Evolutionary conservation across 805 yeast genomes (phyloP).

Genomic region (Metschnikowia cerradonensis): DNA sequence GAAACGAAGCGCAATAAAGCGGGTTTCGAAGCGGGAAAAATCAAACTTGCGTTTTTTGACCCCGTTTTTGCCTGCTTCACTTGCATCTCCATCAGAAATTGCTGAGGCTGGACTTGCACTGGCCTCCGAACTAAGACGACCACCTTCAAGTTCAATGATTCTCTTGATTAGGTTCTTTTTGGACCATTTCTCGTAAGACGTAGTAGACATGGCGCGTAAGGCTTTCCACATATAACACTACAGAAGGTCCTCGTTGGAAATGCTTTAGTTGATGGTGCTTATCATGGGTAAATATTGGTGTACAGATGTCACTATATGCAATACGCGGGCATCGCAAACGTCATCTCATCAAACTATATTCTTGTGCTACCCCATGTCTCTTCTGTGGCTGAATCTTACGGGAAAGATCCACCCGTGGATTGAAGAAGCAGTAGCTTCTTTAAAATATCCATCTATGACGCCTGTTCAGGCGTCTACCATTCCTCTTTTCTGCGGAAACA

Average conservation of each 20-base stretch:
- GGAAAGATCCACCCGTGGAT: constrained; percentile 66
- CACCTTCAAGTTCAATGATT: constrained; percentile 52
- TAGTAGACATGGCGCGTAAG: constrained; percentile 1
- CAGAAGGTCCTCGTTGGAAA: neutral
- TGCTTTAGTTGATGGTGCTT: too few species aligned
- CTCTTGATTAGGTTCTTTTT: constrained; percentile 58
- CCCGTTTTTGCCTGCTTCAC: neutral
- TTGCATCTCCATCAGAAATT: neutral
- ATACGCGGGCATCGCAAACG: neutral
- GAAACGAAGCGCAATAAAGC: constrained; percentile 77
- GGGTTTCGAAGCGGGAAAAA: constrained; percentile 54
- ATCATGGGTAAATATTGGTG: neutral
- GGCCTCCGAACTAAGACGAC: neutral
- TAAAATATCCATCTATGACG: constrained; percentile 82
- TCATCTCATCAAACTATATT: neutral
- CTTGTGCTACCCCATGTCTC: constrained; percentile 24
- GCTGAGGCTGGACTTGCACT: neutral
- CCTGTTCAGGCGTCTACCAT: constrained; percentile 96
- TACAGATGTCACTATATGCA: neutral
- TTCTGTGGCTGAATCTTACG: constrained; percentile 58
- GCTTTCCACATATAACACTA: neutral
- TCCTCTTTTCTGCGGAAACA: constrained; percentile 76
- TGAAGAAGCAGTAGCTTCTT: constrained; percentile 60
- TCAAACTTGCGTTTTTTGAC: constrained; percentile 46
- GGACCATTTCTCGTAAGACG: constrained; percentile 54